A percentile compares a stretch with the other conserved stretches of the same genome.
These are phyloP conservation scores for Colletotrichum sansevieriae DNA, from an alignment of 2,329 filamentous ascomycete genomes.

Conservation along the genomic window DNA sequence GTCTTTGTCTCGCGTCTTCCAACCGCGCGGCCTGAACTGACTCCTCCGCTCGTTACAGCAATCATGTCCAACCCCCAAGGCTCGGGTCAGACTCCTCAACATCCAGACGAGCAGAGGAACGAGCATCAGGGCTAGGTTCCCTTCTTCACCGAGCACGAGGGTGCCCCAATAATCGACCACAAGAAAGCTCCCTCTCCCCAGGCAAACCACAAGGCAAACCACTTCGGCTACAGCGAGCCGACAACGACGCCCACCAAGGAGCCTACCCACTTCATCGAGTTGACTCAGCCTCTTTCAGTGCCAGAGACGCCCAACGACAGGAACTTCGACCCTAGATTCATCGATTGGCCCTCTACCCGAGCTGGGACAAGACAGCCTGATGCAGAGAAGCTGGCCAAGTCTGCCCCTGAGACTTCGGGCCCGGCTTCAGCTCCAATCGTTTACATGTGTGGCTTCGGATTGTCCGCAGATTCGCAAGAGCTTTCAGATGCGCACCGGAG, in stretches of 20 bases:
- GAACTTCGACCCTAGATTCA: not conserved
- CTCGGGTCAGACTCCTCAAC: not conserved
- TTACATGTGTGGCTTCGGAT: not conserved
- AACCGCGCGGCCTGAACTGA: not conserved
- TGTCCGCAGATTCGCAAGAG: not conserved
- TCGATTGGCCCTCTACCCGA: not conserved
- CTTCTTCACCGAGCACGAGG: constrained; percentile 35
- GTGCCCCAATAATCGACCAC: constrained; percentile 18
- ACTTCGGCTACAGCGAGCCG: not conserved
- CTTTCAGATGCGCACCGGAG: not conserved
- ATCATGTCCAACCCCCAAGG: constrained; percentile 15
- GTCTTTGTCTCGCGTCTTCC: not conserved
- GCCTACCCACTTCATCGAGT: not conserved
- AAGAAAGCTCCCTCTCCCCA: not conserved
- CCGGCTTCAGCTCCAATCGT: not conserved
- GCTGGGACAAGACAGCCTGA: not conserved
- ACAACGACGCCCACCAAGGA: not conserved
- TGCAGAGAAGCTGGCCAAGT: not conserved
- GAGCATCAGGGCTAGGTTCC: constrained; percentile 27
- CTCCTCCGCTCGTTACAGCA: not conserved
- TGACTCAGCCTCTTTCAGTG: not conserved
- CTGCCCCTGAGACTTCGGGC: not conserved
- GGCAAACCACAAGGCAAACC: not conserved
- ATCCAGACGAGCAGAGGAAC: not conserved
- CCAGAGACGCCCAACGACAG: constrained; percentile 3